phyloP scores from a whole-genome alignment of 2,329 filamentous ascomycete genomes.

The Malbranchea zuffiana region DNA sequence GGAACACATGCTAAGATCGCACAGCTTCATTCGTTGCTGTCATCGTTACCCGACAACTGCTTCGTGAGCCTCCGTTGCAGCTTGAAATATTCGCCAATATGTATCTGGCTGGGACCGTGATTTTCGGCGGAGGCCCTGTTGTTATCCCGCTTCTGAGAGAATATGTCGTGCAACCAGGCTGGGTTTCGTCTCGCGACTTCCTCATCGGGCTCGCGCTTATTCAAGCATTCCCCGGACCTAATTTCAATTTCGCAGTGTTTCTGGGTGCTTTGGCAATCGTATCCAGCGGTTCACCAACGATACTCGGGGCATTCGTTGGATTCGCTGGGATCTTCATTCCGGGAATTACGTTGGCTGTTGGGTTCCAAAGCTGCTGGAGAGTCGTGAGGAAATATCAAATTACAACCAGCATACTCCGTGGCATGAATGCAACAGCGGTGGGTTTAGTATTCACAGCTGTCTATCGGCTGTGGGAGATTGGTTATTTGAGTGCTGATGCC shows the following conservation, averaged over 20 bases:
- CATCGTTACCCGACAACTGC: slow-evolving; percentile 39
- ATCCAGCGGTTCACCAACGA: slow-evolving; percentile 21
- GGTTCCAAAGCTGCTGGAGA: slow-evolving; percentile 44
- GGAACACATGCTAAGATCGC: slow-evolving; percentile 9
- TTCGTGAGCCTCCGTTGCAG: slow-evolving; percentile 35
- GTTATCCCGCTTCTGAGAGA: slow-evolving; percentile 54
- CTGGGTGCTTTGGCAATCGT: slow-evolving; percentile 43
- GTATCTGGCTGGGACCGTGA: slow-evolving; percentile 61
- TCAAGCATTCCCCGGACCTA: slow-evolving; percentile 56
- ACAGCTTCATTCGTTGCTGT: slow-evolving; percentile 45
- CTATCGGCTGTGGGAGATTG: slow-evolving; percentile 53
- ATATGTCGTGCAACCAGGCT: slow-evolving; percentile 53
- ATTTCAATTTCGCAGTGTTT: slow-evolving; percentile 45
- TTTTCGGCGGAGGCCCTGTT: slow-evolving; percentile 54
- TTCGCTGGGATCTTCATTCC: slow-evolving; percentile 37
- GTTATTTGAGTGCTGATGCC: slow-evolving; percentile 43
- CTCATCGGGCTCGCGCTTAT: slow-evolving; percentile 61
- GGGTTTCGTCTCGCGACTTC: slow-evolving; percentile 61
- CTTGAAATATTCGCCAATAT: slow-evolving; percentile 60
- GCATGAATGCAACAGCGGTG: slow-evolving; percentile 50
- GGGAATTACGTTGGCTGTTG: slow-evolving; percentile 26
- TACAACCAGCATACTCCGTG: slow-evolving; percentile 43
- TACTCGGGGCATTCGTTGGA: slow-evolving; percentile 42
- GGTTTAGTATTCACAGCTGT: slow-evolving; percentile 55
- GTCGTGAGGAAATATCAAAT: slow-evolving; percentile 37